Evolutionary conservation across 768 basidiomycete genomes (phyloP).

Genomic region (Amanita pallidorosea): DNA sequence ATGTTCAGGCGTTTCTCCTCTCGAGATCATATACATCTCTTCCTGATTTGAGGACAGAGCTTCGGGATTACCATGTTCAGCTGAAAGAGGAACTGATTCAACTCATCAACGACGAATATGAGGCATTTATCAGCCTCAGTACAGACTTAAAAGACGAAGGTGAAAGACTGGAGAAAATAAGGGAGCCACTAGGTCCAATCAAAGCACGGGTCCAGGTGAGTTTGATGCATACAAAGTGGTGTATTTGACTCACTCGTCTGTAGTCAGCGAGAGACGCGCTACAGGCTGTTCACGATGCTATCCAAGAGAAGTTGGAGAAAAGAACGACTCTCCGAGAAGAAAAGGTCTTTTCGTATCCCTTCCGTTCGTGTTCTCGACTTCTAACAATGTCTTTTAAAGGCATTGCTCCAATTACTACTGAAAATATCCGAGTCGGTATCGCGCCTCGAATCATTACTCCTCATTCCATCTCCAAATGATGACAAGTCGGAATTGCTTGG

Average conservation of each 20-base stretch:
- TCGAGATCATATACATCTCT: conserved; percentile 79
- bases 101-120: conserved; percentile 97
- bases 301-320: conserved; percentile 69
- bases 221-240: conserved; percentile 5
- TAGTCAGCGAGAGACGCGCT: conserved; percentile 58
- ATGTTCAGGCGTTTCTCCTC: conserved; percentile 81
- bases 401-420: conserved; percentile 75
- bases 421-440: conserved; percentile 89
- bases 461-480: conserved; percentile 47
- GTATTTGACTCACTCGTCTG: neutral
- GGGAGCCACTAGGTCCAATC: conserved; percentile 54
- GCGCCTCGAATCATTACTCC: conserved; percentile 78
- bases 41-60: conserved; percentile 77
- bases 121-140: conserved; percentile 93
- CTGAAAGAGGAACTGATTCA: conserved; percentile 91
- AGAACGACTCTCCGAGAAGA: conserved; percentile 75
- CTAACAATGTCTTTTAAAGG: conserved; percentile 28
- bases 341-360: conserved; percentile 42
- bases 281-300: conserved; percentile 55
- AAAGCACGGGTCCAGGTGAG: conserved; percentile 60
- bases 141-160: conserved; percentile 88
- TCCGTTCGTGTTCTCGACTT: neutral
- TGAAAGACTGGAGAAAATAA: conserved; percentile 53
- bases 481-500: conserved; percentile 25
- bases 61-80: conserved; percentile 72